phyloP scores from a whole-genome alignment of 352 stramenopile genomes.

The Pelagophyceae sp. region DNA sequence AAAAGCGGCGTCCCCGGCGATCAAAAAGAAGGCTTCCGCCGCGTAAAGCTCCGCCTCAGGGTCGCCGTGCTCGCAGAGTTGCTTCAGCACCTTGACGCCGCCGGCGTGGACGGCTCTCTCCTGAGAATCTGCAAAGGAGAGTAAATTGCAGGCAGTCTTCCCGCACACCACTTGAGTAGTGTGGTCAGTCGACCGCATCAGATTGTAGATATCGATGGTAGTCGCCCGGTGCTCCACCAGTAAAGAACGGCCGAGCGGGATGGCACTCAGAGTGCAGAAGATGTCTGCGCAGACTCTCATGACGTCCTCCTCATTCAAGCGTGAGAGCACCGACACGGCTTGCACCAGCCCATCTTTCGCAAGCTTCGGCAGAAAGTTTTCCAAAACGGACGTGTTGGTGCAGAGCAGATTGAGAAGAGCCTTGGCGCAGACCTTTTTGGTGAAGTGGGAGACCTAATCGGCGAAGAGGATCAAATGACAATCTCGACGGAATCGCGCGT shows the following conservation, averaged over 20 bases:
- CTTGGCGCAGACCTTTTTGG: slow-evolving; percentile 40
- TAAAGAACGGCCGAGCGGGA: neutral
- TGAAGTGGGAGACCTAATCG: slow-evolving; percentile 25
- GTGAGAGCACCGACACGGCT: slow-evolving; percentile 14
- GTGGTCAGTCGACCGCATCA: slow-evolving; percentile 11
- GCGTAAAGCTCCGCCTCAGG: slow-evolving; percentile 17
- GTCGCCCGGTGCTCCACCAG: slow-evolving; percentile 23
- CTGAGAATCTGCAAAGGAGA: slow-evolving; percentile 24
- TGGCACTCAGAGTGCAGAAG: slow-evolving; percentile 21
- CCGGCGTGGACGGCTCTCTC: slow-evolving; percentile 12
- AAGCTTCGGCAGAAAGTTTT: slow-evolving; percentile 29
- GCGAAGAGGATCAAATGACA: no score
- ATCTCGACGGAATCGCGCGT: no score
- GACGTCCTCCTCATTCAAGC: slow-evolving; percentile 20
- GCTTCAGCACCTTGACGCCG: slow-evolving; percentile 13
- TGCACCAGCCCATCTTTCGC: slow-evolving; percentile 25
- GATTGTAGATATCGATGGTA: slow-evolving; percentile 11
- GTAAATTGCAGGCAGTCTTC: slow-evolving; percentile 27
- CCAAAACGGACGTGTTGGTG: neutral
- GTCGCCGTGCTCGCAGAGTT: slow-evolving; percentile 18
- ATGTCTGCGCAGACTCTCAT: slow-evolving; percentile 23
- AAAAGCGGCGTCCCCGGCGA: slow-evolving; percentile 18
- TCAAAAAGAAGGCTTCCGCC: slow-evolving; percentile 23
- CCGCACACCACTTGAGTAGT: slow-evolving; percentile 22
- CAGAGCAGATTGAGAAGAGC: slow-evolving; percentile 35